phyloP scores from a whole-genome alignment of 495 filamentous ascomycete genomes.

The Penicillium turbatum region DNA sequence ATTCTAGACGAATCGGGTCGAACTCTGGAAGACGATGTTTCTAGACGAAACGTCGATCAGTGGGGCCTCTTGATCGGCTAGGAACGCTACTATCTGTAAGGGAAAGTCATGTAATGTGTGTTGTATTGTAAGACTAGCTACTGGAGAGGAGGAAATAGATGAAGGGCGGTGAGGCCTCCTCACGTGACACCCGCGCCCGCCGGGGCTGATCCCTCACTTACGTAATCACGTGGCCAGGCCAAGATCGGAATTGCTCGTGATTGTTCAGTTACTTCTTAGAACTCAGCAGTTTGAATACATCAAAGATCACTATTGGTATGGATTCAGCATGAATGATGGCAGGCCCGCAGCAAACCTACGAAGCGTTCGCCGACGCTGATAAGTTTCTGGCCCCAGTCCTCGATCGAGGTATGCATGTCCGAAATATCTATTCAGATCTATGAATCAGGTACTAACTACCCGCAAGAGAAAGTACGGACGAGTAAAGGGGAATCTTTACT shows the following conservation, averaged over 20 bases:
- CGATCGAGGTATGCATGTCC: constrained; percentile 38
- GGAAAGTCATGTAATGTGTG: no score
- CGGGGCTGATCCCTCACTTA: neutral
- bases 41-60: no score
- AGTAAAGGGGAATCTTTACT: constrained; percentile 35
- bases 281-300: neutral
- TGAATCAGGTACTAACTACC: constrained; percentile 25
- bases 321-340: constrained; percentile 28
- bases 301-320: neutral
- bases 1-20: no score
- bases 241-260: constrained; percentile 5
- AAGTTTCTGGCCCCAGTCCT: constrained; percentile 43
- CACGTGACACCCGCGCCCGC: no score
- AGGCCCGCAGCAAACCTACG: constrained; percentile 15
- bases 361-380: constrained; percentile 37
- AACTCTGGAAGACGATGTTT: no score
- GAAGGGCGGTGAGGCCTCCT: no score
- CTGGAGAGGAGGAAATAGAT: no score
- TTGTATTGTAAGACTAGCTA: no score
- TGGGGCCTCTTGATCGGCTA: no score
- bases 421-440: constrained; percentile 2
- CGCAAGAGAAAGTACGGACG: constrained; percentile 38
- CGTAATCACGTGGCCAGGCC: constrained; percentile 3
- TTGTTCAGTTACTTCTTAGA: constrained; percentile 1
- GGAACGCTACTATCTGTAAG: no score